phyloP scores from a whole-genome alignment of 495 filamentous ascomycete species.

The Daldinia bambusicola region DNA sequence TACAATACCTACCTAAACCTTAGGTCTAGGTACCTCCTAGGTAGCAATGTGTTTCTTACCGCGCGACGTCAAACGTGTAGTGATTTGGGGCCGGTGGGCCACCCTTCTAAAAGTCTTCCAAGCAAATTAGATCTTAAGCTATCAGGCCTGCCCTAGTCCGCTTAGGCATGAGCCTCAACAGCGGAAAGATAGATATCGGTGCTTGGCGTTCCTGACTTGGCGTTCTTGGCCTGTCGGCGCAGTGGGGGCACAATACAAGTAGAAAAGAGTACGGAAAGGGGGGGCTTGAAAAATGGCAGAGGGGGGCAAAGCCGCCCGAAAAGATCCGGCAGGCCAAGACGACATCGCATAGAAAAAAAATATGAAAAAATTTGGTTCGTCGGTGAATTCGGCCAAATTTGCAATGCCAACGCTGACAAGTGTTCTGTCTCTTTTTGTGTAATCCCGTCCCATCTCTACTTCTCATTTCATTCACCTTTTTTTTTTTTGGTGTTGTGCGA shows the following conservation, averaged over 20 bases:
- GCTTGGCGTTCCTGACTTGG: conserved; percentile 37
- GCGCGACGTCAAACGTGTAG: conserved; percentile 43
- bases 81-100: conserved; percentile 45
- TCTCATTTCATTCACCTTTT: background rate
- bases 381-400: conserved; percentile 6
- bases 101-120: background rate
- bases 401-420: background rate
- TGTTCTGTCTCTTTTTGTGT: background rate
- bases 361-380: background rate
- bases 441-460: background rate
- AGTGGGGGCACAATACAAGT: conserved; percentile 20
- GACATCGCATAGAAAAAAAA: conserved; percentile 5
- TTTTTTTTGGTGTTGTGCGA: background rate
- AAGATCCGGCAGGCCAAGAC: conserved; percentile 20
- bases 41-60: conserved; percentile 15
- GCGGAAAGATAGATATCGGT: conserved; percentile 26
- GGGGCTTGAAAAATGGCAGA: background rate
- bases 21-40: no score
- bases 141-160: conserved; percentile 13
- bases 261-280: background rate
- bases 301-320: conserved; percentile 14
- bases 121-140: conserved; percentile 26
- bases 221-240: conserved; percentile 32
- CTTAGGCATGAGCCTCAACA: conserved; percentile 42
- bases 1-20: background rate